Evolutionary conservation across 176 grass and related monocot species (phyloP).

Genomic region (Zizania latifolia): DNA sequence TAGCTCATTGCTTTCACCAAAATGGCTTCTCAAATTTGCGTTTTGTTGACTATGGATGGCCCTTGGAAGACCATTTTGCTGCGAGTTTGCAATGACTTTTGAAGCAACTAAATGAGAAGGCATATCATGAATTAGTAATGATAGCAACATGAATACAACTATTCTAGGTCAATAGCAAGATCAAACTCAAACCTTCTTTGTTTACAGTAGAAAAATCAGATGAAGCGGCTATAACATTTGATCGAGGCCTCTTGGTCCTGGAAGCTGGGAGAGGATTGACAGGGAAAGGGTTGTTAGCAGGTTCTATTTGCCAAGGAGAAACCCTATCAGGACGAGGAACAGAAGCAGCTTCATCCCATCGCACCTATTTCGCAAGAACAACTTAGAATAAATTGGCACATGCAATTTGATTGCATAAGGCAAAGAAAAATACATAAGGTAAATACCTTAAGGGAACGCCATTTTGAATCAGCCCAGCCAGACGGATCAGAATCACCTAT

Average conservation of each 20-base stretch:
- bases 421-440: background rate
- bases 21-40: constrained; percentile 35
- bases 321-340: constrained; percentile 77
- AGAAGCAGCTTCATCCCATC: constrained; percentile 88
- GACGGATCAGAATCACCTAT: constrained; percentile 58
- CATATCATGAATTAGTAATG: constrained; percentile 13
- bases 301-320: constrained; percentile 89
- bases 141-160: background rate
- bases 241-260: constrained; percentile 63
- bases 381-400: constrained; percentile 2
- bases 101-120: constrained; percentile 39
- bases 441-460: constrained; percentile 80
- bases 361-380: constrained; percentile 45
- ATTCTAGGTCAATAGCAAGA: background rate
- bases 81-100: constrained; percentile 39
- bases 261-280: constrained; percentile 40
- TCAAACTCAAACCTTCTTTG: constrained; percentile 62
- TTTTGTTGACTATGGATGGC: constrained; percentile 60
- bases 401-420: background rate
- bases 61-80: constrained; percentile 41
- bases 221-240: constrained; percentile 32
- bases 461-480: constrained; percentile 80
- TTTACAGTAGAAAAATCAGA: constrained; percentile 41
- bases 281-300: constrained; percentile 47
- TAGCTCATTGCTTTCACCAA: constrained; percentile 15